Base-by-base conservation (phyloP, 352 stramenopile genomes). In the Phytopythium oedochilum region DNA sequence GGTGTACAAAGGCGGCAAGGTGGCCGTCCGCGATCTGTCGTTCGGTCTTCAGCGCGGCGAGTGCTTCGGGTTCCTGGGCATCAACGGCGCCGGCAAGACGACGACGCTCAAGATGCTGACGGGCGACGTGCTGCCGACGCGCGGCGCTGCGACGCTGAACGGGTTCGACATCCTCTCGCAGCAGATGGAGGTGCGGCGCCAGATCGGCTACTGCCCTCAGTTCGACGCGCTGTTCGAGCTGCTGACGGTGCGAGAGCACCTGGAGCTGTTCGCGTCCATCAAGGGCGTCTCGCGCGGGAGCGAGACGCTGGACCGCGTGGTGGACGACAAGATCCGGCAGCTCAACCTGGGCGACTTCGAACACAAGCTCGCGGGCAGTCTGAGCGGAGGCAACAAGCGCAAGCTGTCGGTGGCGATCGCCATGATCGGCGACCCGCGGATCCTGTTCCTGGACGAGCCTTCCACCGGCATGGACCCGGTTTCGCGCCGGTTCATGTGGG, bases 91-190 rank as follows among this genome's bases (percentile, higher is more conserved):
- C 3, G 94, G 94, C 29, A 98, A 98, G 62, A 97, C 90, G 0
- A 97, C 93, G 10, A 96, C 92, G 15, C 94, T 98, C 69, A 96
- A 95, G 45, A 96, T 98, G 73, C 62, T 99, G 17, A 97, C 83
- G 7, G 87, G 88, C 17, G 83, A 97, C 44, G 71, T 92, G 5
- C 35, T 79, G 22, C 74, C 77, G 0, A 84, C 42, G 2, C 61
- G 61, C 17, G 79, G 79, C 1, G 57, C 54, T 2, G 79, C 63
- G 1, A 78, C 71, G 9, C 65, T 88, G 11, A 58, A 48, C 10
- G 74, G 74, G 23, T 78, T 77, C 23, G 68, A 82, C 34, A 76
- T 82, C 25, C 47, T 81, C 14, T 71, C 63, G 4, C 71, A 90
- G 57, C 76, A 86, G 48, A 75, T 82, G 11, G 71, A 86, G 18